A percentile compares a stretch with the other conserved stretches of the same genome.
These are phyloP conservation scores for Centaurea solstitialis DNA, from an alignment of 129 eudicot genomes.

Conservation along the genomic window DNA sequence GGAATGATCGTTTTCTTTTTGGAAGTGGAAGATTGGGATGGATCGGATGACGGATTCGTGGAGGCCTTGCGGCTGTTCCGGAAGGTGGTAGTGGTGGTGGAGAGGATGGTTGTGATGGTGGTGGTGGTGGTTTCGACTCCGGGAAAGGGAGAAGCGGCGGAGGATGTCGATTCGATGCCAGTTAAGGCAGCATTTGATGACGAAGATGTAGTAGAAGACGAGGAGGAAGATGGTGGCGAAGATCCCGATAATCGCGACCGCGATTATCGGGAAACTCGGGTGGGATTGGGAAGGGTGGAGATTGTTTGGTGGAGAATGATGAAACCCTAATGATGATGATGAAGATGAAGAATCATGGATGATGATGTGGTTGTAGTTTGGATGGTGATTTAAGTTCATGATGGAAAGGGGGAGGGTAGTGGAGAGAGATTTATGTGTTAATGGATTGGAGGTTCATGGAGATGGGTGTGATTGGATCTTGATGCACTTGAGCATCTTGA, in stretches of 20 bases:
- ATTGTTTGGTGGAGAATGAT: neutral
- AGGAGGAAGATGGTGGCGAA: slow-evolving; percentile 78
- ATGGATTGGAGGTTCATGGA: slow-evolving; percentile 13
- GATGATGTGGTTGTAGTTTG: slow-evolving; percentile 33
- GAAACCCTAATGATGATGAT: slow-evolving; percentile 17
- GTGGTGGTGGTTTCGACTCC: slow-evolving; percentile 32
- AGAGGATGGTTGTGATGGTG: slow-evolving; percentile 20
- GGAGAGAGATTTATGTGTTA: neutral
- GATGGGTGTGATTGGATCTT: slow-evolving; percentile 49
- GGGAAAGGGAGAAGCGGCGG: slow-evolving; percentile 60
- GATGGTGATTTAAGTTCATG: neutral
- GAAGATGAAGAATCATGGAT: slow-evolving; percentile 23
- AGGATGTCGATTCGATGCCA: slow-evolving; percentile 78
- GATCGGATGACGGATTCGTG: slow-evolving; percentile 75
- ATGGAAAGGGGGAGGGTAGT: neutral
- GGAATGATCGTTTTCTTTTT: slow-evolving; percentile 25
- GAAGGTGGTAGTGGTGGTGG: slow-evolving; percentile 29
- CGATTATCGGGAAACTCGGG: slow-evolving; percentile 65
- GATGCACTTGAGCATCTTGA: slow-evolving; percentile 39
- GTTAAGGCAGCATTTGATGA: slow-evolving; percentile 84
- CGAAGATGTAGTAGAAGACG: slow-evolving; percentile 79
- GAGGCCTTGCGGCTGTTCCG: slow-evolving; percentile 57
- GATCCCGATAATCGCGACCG: slow-evolving; percentile 75
- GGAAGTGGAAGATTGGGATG: slow-evolving; percentile 64
- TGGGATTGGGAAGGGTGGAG: slow-evolving; percentile 48